Evolutionary conservation across 805 yeast species (phyloP), one percentile per base, ranked within the genome.

Genomic region (Myxozyma nipponensis): DNA sequence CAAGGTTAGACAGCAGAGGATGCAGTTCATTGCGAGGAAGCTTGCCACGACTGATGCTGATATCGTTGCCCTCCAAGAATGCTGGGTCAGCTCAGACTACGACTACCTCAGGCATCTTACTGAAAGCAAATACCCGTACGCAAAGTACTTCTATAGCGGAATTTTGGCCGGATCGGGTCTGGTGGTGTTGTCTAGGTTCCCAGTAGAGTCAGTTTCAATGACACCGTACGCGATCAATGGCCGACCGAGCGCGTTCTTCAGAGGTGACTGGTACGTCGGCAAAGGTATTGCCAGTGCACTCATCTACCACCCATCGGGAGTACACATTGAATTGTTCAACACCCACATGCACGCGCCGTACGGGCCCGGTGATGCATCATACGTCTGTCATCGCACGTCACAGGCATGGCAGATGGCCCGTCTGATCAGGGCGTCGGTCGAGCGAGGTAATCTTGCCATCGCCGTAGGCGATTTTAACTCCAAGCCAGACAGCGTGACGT

Each of bases 221-320:
- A 84, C 86, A 63, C 72, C 95, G 19, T 93, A 87, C 63, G 95
- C 97, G 0, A 78, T 93, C 54, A 93, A 91, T 66, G 98, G 98
- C 1, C 73, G 96, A 45, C 95, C 98, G 1, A 80, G 88, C 38
- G 98, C 98, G 0, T 83, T 93, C 57, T 84, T 79, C 71, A 72
- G 98, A 51, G 98, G 98, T 34, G 98, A 93, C 66, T 93, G 97
- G 96, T 87, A 79, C 59, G 98, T 93, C 21, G 98, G 98, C 6
- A 93, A 93, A 65, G 77, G 91, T 6, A 78, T 88, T 18, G 84
- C 95, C 0, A 80, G 88, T 2, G 84, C 95, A 0, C 67, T 80
- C 3, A 70, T 93, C 38, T 71, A 71, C 49, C 83, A 86, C 3
- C 59, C 63, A n/a, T 61, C 63, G 17, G 68, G 73, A 0, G 71